Conservation (phyloP, 2,329 filamentous ascomycete species). For the Escovopsis sp. region DNA sequence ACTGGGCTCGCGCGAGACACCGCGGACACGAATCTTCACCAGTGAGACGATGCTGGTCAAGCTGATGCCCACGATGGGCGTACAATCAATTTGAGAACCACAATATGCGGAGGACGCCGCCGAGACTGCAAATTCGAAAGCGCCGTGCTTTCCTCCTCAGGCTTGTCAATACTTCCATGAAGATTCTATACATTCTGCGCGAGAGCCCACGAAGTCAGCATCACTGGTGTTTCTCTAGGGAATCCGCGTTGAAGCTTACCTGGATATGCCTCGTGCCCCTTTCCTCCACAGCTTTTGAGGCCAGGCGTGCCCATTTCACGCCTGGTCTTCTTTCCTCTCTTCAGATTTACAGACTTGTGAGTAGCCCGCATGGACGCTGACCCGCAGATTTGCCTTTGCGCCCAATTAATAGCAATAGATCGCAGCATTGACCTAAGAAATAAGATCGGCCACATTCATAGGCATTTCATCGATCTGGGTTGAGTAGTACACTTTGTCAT, state of each 20-base stretch:
- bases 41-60: no score
- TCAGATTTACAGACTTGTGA: neutral
- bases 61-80: no score
- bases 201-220: neutral
- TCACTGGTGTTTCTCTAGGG: neutral
- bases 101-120: no score
- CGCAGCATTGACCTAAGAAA: conserved; percentile 24
- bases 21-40: no score
- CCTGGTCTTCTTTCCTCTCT: conserved; percentile 1
- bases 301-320: conserved; percentile 1
- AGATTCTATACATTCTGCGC: neutral
- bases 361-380: neutral
- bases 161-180: no score
- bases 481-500: conserved; percentile 66
- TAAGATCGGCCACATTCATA: conserved; percentile 70
- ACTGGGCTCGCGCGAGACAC: no score
- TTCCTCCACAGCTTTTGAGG: conserved; percentile 7
- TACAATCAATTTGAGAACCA: no score
- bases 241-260: conserved; percentile 2
- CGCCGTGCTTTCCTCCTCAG: no score
- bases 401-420: neutral
- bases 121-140: no score
- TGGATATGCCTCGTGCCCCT: conserved; percentile 6
- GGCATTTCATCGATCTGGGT: conserved; percentile 98
- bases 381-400: neutral